Conservation (phyloP, 192 early-diverging fungal species). For the Podila horticola region DNA sequence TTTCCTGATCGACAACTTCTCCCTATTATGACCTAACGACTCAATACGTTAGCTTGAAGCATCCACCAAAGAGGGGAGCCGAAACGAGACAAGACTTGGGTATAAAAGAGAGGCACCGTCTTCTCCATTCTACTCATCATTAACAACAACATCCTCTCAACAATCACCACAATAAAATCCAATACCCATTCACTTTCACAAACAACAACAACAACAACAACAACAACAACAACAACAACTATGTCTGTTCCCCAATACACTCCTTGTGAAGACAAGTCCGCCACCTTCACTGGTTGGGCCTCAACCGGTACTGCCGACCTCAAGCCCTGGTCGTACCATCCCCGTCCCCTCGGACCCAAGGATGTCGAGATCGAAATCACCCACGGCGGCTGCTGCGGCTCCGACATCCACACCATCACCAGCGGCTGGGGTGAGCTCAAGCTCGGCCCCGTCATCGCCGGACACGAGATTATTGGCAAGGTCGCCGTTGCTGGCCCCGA, state of each 20-base stretch:
- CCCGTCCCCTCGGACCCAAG: slow-evolving; percentile 65
- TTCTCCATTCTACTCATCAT: no score
- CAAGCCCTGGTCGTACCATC: slow-evolving; percentile 63
- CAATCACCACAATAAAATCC: no score
- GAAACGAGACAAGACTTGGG: no score
- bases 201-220: no score
- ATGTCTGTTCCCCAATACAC: background rate
- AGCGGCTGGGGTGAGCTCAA: slow-evolving; percentile 65
- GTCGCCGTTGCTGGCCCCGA: slow-evolving; percentile 48
- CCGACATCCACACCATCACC: slow-evolving; percentile 76
- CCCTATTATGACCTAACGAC: no score
- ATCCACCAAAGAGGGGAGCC: no score
- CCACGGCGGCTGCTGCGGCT: slow-evolving; percentile 81
- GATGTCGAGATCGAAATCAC: slow-evolving; percentile 81
- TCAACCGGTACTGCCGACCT: slow-evolving; percentile 15
- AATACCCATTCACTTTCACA: no score
- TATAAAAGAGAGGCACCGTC: no score
- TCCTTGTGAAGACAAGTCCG: slow-evolving; percentile 61
- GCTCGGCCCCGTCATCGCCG: slow-evolving; percentile 31
- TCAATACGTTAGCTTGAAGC: no score
- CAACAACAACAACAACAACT: background rate
- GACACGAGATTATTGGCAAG: slow-evolving; percentile 64
- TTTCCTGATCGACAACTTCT: no score
- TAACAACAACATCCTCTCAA: no score
- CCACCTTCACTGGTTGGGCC: slow-evolving; percentile 58